Conservation (phyloP, 1,284 basidiomycete species). For the Cystobasidium slooffiae region DNA sequence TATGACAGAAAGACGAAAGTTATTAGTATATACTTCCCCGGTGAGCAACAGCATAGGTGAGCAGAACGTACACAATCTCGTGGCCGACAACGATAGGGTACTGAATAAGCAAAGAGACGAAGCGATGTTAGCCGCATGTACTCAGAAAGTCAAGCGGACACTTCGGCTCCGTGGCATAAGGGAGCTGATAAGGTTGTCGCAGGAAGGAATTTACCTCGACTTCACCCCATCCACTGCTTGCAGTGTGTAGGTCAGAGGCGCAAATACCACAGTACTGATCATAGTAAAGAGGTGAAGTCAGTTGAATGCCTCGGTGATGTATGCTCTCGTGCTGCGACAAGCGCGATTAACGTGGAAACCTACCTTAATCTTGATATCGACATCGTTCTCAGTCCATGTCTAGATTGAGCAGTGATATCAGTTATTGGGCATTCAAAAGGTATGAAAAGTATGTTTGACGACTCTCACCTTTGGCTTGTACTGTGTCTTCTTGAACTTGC, state of each 20-base stretch:
- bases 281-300: background rate
- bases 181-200: background rate
- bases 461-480: constrained; percentile 38
- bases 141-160: background rate
- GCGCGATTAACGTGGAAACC: background rate
- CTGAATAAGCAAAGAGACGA: background rate
- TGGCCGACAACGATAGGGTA: constrained; percentile 57
- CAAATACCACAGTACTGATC: constrained; percentile 43
- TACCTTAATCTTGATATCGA: constrained; percentile 55
- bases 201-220: constrained; percentile 3
- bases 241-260: constrained; percentile 48
- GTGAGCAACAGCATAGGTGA: no score
- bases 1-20: background rate
- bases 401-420: constrained; percentile 33
- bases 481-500: constrained; percentile 56
- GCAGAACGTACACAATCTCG: constrained; percentile 58
- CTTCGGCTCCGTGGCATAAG: background rate
- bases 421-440: background rate
- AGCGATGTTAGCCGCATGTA: background rate
- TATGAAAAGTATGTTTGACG: background rate
- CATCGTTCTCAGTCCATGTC: constrained; percentile 57
- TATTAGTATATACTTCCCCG: no score
- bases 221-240: constrained; percentile 30
- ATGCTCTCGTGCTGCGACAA: background rate
- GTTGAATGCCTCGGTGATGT: background rate